A percentile compares a stretch with the other conserved stretches of the same genome.
These are phyloP conservation scores for Peribolospora kevripleyi DNA, from an alignment of 768 basidiomycete genomes.

Conservation along the genomic window DNA sequence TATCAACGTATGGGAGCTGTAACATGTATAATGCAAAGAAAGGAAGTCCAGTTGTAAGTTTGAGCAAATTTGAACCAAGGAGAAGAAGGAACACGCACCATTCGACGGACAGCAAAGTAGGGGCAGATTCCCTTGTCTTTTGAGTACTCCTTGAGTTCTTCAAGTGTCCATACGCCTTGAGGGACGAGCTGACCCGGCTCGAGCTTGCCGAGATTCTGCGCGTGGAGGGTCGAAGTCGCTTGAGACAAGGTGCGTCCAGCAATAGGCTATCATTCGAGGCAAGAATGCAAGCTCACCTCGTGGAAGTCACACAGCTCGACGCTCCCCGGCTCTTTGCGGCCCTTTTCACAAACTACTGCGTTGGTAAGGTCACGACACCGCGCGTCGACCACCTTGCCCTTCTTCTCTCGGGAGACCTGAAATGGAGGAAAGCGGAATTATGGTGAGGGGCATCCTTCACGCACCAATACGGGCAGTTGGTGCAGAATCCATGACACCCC, in stretches of 20 bases:
- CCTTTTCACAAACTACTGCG: constrained; percentile 54
- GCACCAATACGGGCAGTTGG: not conserved
- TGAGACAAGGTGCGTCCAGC: not conserved
- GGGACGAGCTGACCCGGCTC: constrained; percentile 64
- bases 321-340: constrained; percentile 61
- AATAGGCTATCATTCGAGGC: not conserved
- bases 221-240: no score
- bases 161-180: constrained; percentile 75
- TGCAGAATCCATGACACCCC: not conserved
- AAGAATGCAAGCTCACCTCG: constrained; percentile 34
- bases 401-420: constrained; percentile 91
- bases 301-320: constrained; percentile 85
- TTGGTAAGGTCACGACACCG: constrained; percentile 88
- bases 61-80: not conserved
- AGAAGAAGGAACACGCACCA: constrained; percentile 33
- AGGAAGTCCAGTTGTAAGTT: not conserved
- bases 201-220: constrained; percentile 52
- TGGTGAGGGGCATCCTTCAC: not conserved
- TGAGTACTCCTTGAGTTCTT: constrained; percentile 72
- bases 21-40: not conserved
- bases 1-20: constrained; percentile 82
- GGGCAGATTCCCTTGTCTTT: constrained; percentile 69
- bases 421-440: not conserved
- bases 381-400: constrained; percentile 90
- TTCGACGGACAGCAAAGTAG: constrained; percentile 83